These are phyloP conservation scores for Pseudozyma sp. DNA, from an alignment of 1,284 basidiomycete genomes.

Conservation along the genomic window DNA sequence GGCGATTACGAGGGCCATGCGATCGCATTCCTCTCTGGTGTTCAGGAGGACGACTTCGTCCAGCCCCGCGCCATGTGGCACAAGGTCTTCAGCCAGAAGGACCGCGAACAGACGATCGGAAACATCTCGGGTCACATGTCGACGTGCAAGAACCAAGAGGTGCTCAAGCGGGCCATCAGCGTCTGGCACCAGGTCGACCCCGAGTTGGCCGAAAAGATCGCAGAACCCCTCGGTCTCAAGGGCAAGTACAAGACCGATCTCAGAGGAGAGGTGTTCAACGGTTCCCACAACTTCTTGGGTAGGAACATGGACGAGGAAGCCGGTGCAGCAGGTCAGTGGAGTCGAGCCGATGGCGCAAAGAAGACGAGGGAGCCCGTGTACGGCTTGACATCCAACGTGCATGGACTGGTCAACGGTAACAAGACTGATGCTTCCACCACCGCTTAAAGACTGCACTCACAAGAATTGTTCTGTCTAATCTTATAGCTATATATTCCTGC, in stretches of 20 bases:
- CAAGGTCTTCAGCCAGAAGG: conserved; percentile 78
- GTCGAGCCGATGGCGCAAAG: conserved; percentile 16
- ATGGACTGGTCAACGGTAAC: conserved; percentile 19
- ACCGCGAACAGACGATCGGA: conserved; percentile 31
- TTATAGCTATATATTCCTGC: too few species aligned
- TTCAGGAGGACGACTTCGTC: conserved; percentile 80
- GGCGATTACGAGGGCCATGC: conserved; percentile 69
- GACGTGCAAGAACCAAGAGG: conserved; percentile 34
- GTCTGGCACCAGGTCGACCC: conserved; percentile 57
- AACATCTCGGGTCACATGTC: conserved; percentile 56
- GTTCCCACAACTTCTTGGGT: conserved; percentile 54
- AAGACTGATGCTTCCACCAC: conserved; percentile 6
- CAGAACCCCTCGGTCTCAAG: conserved; percentile 42
- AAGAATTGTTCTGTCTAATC: too few species aligned
- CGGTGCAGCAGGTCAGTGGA: conserved; percentile 4
- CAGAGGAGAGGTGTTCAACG: conserved; percentile 39
- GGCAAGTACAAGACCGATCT: conserved; percentile 51
- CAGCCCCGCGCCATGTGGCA: conserved; percentile 84
- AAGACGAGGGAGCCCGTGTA: conserved; percentile 25
- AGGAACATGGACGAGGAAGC: conserved; percentile 24
- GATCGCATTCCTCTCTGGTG: conserved; percentile 76
- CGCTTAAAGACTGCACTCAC: too few species aligned
- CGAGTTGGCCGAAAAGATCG: conserved; percentile 47
- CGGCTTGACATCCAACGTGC: conserved; percentile 23
- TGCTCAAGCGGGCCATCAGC: conserved; percentile 39